Evolutionary conservation across 805 yeast species (phyloP).

Genomic region (Ogataea ramenticola): DNA sequence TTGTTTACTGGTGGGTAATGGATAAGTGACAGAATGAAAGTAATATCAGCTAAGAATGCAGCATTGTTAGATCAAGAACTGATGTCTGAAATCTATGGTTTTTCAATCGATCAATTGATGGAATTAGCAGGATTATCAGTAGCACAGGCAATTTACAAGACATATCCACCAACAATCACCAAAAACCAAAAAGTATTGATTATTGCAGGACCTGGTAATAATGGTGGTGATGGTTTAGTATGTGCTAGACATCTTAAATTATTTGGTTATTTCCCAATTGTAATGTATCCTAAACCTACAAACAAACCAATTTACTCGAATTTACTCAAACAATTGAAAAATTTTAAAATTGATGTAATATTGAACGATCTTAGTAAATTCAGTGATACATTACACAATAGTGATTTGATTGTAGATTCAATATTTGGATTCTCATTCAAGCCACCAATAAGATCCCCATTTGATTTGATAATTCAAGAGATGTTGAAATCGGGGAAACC

Average conservation of each 20-base stretch:
- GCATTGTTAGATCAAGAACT: constrained; percentile 76
- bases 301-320: constrained; percentile 50
- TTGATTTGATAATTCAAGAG: constrained; percentile 38
- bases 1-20: too few relatives aligned
- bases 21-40: constrained; percentile 21
- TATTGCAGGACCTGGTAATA: constrained; percentile 92
- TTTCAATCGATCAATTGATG: constrained; percentile 85
- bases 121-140: constrained; percentile 94
- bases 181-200: constrained; percentile 45
- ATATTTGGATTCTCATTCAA: constrained; percentile 90
- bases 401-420: constrained; percentile 64
- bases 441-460: constrained; percentile 83
- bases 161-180: constrained; percentile 45
- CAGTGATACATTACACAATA: constrained; percentile 20
- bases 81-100: constrained; percentile 72
- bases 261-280: constrained; percentile 69
- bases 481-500: constrained; percentile 40
- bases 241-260: constrained; percentile 86
- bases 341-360: constrained; percentile 56
- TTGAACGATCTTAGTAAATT: constrained; percentile 18
- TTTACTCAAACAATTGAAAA: constrained; percentile 58
- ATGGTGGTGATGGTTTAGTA: constrained; percentile 95
- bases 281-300: constrained; percentile 73
- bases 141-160: constrained; percentile 72
- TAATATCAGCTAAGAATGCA: constrained; percentile 50